Percentiles rank a stretch among this genome's conserved stretches.
phyloP scores from a whole-genome alignment of 2,329 filamentous ascomycete genomes.

The Exophiala phaeomuriformis region DNA sequence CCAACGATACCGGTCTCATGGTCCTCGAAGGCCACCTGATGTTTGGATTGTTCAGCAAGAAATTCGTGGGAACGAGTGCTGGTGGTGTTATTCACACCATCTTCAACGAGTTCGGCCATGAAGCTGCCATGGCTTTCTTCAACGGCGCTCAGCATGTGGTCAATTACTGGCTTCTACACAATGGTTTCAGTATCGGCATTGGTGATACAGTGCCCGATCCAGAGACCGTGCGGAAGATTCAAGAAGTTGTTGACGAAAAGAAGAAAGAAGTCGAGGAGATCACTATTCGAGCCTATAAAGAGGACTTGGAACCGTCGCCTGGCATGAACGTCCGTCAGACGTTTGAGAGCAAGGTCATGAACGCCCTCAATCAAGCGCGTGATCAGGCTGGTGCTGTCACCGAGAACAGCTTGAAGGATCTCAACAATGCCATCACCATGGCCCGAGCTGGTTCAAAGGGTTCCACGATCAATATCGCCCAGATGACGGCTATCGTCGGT shows the following conservation, averaged over 20 bases:
- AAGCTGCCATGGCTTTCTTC: constrained; percentile 86
- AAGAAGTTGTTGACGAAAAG: constrained; percentile 69
- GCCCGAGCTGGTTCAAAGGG: constrained; percentile 95
- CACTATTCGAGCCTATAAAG: constrained; percentile 71
- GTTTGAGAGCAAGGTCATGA: constrained; percentile 94
- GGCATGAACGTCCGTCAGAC: constrained; percentile 99
- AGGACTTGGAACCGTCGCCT: constrained; percentile 82
- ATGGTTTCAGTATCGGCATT: constrained; percentile 96
- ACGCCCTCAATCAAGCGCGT: constrained; percentile 88
- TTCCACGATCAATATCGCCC: constrained; percentile 97
- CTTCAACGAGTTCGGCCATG: constrained; percentile 86
- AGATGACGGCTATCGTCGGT: constrained; percentile 97
- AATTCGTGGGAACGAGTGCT: constrained; percentile 80
- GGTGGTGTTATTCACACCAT: constrained; percentile 92
- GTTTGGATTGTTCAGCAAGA: constrained; percentile 87
- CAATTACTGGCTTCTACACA: constrained; percentile 94
- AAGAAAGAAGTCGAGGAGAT: constrained; percentile 74
- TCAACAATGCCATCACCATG: constrained; percentile 96
- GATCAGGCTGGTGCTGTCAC: constrained; percentile 91
- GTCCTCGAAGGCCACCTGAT: constrained; percentile 83
- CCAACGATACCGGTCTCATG: constrained; percentile 69
- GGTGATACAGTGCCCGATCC: constrained; percentile 94
- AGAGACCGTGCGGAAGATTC: constrained; percentile 74
- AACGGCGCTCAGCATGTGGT: constrained; percentile 92
- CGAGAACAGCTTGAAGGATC: constrained; percentile 84